phyloP scores from a whole-genome alignment of 805 yeast genomes.

The Metschnikowia similis region DNA sequence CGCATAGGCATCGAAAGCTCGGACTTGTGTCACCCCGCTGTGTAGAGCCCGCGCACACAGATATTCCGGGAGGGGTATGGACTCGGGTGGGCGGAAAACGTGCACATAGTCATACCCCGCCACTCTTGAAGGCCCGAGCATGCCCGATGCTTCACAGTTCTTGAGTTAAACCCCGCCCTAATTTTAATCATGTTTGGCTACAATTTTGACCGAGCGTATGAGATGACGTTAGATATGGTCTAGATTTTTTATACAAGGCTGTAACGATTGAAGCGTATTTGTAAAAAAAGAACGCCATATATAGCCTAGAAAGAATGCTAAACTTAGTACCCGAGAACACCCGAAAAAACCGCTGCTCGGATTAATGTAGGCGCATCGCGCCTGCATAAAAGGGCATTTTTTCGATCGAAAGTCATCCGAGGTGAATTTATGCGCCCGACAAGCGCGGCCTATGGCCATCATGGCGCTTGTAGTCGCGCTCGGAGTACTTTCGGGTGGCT shows the following conservation, averaged over 20 bases:
- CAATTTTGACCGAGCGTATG: not conserved
- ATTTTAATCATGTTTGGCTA: not conserved
- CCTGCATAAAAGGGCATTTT: not conserved
- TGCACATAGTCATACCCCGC: constrained; percentile 8
- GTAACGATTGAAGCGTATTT: not conserved
- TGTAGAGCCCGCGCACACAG: constrained; percentile 4
- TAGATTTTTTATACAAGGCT: not conserved
- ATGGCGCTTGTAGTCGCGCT: constrained; percentile 3
- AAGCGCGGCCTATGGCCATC: not conserved
- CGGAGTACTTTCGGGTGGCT: constrained; percentile 4
- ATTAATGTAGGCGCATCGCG: constrained; percentile 1
- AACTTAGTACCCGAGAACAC: constrained; percentile 1
- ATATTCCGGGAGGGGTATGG: constrained; percentile 5
- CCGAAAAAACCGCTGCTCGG: constrained; percentile 4
- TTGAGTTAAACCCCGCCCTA: not conserved
- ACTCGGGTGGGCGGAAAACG: constrained; percentile 7
- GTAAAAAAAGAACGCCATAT: not conserved
- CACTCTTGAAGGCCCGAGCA: constrained; percentile 6
- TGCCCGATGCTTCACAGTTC: not conserved
- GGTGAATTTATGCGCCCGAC: constrained; percentile 2
- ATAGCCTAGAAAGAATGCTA: not conserved
- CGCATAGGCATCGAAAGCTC: not conserved
- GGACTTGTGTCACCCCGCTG: constrained; percentile 16
- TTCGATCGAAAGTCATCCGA: constrained; percentile 11
- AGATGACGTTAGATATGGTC: too few species aligned